Evolutionary conservation across 129 eudicot species (phyloP).

Genomic region (Centrapalus pauciflorus): DNA sequence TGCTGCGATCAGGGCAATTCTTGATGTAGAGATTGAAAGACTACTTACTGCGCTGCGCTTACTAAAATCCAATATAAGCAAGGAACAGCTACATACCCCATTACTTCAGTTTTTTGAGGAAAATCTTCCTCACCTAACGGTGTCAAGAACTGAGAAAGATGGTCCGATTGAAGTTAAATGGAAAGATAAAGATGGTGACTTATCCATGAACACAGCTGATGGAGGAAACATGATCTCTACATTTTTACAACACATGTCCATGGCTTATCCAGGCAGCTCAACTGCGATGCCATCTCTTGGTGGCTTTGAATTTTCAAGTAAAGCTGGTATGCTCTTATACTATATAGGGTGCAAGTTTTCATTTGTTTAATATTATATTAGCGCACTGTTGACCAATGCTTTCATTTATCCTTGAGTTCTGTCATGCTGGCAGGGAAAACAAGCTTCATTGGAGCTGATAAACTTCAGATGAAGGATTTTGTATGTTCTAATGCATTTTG

Average conservation of each 20-base stretch:
- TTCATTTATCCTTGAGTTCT: neutral
- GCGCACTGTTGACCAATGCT: slow-evolving; percentile 3
- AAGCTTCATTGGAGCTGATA: slow-evolving; percentile 51
- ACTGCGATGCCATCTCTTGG: slow-evolving; percentile 56
- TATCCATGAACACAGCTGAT: slow-evolving; percentile 41
- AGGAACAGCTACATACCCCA: slow-evolving; percentile 58
- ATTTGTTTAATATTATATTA: neutral
- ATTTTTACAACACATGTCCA: slow-evolving; percentile 56
- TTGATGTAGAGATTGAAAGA: slow-evolving; percentile 62
- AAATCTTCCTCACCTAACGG: slow-evolving; percentile 54
- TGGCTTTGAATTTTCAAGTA: slow-evolving; percentile 57
- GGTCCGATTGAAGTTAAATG: slow-evolving; percentile 48
- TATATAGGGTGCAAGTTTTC: neutral
- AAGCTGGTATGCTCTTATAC: slow-evolving; percentile 30
- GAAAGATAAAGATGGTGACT: slow-evolving; percentile 42
- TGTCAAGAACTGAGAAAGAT: slow-evolving; percentile 32
- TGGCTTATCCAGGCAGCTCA: slow-evolving; percentile 56
- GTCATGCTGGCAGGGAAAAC: slow-evolving; percentile 48
- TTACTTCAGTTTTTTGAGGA: slow-evolving; percentile 57
- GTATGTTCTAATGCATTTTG: slow-evolving; percentile 42
- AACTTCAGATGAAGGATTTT: slow-evolving; percentile 57
- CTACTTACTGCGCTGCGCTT: slow-evolving; percentile 55
- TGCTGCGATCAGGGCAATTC: slow-evolving; percentile 61
- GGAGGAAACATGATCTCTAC: slow-evolving; percentile 52
- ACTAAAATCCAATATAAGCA: slow-evolving; percentile 45